These are phyloP conservation scores for Citrus mangshanensis DNA, from an alignment of 345 rosid genomes.

Conservation along the genomic window DNA sequence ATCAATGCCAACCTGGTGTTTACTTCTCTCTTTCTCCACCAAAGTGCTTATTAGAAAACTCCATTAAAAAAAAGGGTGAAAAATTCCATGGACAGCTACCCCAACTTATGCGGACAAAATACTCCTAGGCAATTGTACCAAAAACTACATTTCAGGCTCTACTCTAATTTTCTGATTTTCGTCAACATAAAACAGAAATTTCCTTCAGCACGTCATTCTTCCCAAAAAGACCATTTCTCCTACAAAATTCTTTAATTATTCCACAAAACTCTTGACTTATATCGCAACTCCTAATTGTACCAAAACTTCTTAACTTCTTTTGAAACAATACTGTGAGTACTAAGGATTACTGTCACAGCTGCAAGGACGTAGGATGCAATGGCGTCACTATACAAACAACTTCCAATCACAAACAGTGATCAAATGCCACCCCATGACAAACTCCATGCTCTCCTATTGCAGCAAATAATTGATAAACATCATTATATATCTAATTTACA, in stretches of 20 bases:
- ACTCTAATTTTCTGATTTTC: slow-evolving; percentile 21
- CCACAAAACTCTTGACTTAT: slow-evolving; percentile 21
- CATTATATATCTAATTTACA: slow-evolving; percentile 34
- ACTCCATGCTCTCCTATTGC: slow-evolving; percentile 14
- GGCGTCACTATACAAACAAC: slow-evolving; percentile 15
- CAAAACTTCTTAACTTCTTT: slow-evolving; percentile 18
- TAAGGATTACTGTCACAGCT: slow-evolving; percentile 12
- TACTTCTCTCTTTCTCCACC: slow-evolving; percentile 10
- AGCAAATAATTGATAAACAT: slow-evolving; percentile 25
- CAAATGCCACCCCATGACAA: slow-evolving; percentile 10
- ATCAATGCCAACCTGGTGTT: slow-evolving; percentile 6
- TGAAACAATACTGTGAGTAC: slow-evolving; percentile 14
- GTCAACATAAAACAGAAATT: slow-evolving; percentile 13
- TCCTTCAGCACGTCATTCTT: slow-evolving; percentile 19
- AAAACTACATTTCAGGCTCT: slow-evolving; percentile 23
- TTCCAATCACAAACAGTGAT: slow-evolving; percentile 16
- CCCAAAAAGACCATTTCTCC: slow-evolving; percentile 16
- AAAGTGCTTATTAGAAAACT: slow-evolving; percentile 18
- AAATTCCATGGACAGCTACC: neutral
- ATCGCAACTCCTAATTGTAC: slow-evolving; percentile 9
- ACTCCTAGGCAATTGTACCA: slow-evolving; percentile 10
- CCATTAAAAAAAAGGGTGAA: neutral
- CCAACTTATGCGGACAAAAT: neutral
- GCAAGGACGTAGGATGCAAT: slow-evolving; percentile 22
- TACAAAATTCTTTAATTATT: slow-evolving; percentile 17